Percentiles rank a stretch among this genome's conserved stretches.
These are phyloP conservation scores for Verbascum thapsus DNA, from an alignment of 257 asterid species.

Conservation along the genomic window DNA sequence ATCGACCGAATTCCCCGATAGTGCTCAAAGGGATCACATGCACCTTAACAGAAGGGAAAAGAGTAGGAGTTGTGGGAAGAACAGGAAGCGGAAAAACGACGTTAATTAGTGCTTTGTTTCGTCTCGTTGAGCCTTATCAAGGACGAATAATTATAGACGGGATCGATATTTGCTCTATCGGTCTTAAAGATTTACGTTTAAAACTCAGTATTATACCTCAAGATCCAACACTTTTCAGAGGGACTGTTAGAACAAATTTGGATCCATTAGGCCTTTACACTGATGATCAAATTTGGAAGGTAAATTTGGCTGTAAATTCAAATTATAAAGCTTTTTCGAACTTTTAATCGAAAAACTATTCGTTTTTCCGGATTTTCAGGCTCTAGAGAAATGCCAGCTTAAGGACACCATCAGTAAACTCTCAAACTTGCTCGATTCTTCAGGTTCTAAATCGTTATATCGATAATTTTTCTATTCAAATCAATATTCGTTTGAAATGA, in stretches of 20 bases:
- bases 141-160: constrained; percentile 64
- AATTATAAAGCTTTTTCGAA: no score
- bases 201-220: constrained; percentile 86
- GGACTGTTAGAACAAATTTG: constrained; percentile 69
- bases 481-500: no score
- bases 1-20: constrained; percentile 70
- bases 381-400: constrained; percentile 74
- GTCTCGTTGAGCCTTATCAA: constrained; percentile 69
- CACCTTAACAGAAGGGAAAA: constrained; percentile 61
- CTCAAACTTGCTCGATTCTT: constrained; percentile 66
- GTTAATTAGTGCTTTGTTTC: constrained; percentile 71
- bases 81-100: constrained; percentile 92
- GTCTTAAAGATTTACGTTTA: constrained; percentile 66
- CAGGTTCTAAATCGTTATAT: no score
- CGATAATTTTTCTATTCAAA: no score
- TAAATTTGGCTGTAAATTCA: constrained; percentile 1
- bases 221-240: constrained; percentile 81
- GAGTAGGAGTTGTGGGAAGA: constrained; percentile 84
- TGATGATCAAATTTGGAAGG: constrained; percentile 85
- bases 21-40: constrained; percentile 79
- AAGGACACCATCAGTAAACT: constrained; percentile 56
- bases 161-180: constrained; percentile 65
- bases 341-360: not conserved
- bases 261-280: constrained; percentile 72
- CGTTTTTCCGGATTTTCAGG: constrained; percentile 45